Base-by-base conservation (phyloP, 768 basidiomycete species). In the Mycena belliarum region DNA sequence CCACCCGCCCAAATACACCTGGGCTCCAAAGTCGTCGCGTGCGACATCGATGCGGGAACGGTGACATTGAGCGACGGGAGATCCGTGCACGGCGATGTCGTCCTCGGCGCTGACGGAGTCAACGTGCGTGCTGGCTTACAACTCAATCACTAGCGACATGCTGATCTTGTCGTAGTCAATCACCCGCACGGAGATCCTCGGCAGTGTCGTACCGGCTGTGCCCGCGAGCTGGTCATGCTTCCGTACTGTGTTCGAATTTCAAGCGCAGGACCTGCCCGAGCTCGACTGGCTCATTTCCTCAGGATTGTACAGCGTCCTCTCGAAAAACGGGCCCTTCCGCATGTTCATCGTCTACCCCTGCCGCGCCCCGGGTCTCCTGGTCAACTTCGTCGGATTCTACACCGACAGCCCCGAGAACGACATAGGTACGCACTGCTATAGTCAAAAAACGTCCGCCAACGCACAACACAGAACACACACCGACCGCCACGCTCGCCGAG, bases 21-120 rank as follows among this genome's bases (percentile, higher is more conserved):
- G 21, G 33, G 20, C 2, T 42, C 24, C 38, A 56, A 53, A n/a
- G 50, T 52, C 33, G 45, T 52, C 12, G 37, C 43, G 18, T 56
- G 60, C 54, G 26, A 68, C 8, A 21, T 73, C 40, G 68, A 76
- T 10, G 55, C 35, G 0, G 74, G 73, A 20, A 65, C 61, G 20
- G 59, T 74, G 18, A 75, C 73, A 0, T 70, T 77, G 57, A 63
- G 64, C 44, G 65, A 64, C 5, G 76, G 76, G 21, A 67, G 74
- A 51, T 65, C 73, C 38, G 55, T 77, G 2, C 44, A 51, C 2
- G 68, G 70, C 3, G 75, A 77, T 44, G 3, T 57, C 7, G 32
- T 57, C 23, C 24, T 62, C 29, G 60, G 55, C 4, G 60, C 55
- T 8, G 60, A 62, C 20, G 60, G 60, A n/a, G 44, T 62, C n/a